Evolutionary conservation across 176 grass and related monocot species (phyloP).

Genomic region (Bolboschoenus planiculmis): DNA sequence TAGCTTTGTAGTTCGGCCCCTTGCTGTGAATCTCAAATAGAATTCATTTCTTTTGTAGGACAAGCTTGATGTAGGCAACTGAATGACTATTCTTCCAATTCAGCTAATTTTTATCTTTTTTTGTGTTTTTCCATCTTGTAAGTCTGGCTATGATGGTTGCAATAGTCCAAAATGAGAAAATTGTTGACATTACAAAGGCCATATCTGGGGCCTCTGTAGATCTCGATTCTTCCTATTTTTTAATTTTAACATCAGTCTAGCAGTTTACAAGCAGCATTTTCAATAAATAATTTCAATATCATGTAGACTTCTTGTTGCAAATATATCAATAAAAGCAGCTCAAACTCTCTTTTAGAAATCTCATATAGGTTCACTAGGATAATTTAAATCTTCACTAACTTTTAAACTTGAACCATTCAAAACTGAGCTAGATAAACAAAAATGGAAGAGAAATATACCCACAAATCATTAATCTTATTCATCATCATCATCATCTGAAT

Average conservation of each 20-base stretch:
- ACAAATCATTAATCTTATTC: slow-evolving; percentile 1
- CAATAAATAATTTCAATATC: background rate
- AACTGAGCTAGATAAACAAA: slow-evolving; percentile 21
- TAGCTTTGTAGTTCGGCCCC: background rate
- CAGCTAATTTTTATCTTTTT: slow-evolving; percentile 8
- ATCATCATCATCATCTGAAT: slow-evolving; percentile 68
- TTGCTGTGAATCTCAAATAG: background rate
- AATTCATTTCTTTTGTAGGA: slow-evolving; percentile 15
- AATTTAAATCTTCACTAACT: background rate
- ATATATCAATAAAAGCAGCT: background rate
- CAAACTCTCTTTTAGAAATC: background rate
- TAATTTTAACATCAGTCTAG: background rate
- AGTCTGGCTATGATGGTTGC: background rate
- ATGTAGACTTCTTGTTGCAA: background rate
- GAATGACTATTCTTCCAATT: slow-evolving; percentile 16
- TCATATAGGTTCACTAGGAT: background rate
- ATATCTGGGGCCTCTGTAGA: background rate
- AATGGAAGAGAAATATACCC: slow-evolving; percentile 21
- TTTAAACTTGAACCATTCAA: background rate
- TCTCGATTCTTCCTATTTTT: background rate
- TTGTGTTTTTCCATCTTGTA: slow-evolving; percentile 17
- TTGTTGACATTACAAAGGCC: background rate
- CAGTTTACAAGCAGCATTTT: background rate
- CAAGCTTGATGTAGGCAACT: slow-evolving; percentile 24
- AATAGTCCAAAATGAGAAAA: background rate